Percentiles rank a stretch among this genome's conserved stretches.
These are phyloP conservation scores for Candida michaelii DNA, from an alignment of 805 yeast species.

Conservation along the genomic window DNA sequence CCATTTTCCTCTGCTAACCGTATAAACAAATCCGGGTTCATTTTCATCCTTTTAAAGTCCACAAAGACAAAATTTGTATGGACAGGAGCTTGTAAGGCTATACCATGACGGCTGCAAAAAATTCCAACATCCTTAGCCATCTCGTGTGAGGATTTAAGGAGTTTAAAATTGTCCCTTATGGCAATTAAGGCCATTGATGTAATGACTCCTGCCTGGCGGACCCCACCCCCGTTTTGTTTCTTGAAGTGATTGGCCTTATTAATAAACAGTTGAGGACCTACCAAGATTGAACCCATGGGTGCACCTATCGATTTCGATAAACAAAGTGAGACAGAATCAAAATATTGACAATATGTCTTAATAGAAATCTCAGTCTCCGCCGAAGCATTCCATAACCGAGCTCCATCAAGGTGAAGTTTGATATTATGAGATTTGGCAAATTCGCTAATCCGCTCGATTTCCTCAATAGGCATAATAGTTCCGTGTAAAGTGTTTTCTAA, in stretches of 20 bases:
- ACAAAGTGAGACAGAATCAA: conserved; percentile 89
- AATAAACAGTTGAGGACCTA: conserved; percentile 61
- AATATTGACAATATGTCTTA: conserved; percentile 67
- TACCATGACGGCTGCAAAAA: conserved; percentile 52
- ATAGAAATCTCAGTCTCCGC: conserved; percentile 69
- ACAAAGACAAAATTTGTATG: conserved; percentile 83
- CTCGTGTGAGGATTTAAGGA: conserved; percentile 50
- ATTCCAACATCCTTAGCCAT: conserved; percentile 53
- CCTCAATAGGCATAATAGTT: conserved; percentile 74
- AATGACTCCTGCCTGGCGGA: conserved; percentile 83
- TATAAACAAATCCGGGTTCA: conserved; percentile 56
- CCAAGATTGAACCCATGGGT: conserved; percentile 87
- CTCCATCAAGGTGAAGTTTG: conserved; percentile 86
- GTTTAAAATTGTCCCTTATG: conserved; percentile 67
- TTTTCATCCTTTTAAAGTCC: conserved; percentile 52
- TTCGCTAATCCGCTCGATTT: conserved; percentile 63
- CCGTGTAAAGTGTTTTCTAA: conserved; percentile 91
- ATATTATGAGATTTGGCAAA: conserved; percentile 65
- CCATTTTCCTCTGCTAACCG: conserved; percentile 58
- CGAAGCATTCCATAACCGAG: conserved; percentile 91
- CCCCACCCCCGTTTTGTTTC: conserved; percentile 92
- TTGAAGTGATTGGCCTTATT: conserved; percentile 78
- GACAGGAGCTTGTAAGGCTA: conserved; percentile 68
- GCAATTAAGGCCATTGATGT: conserved; percentile 80
- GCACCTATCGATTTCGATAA: conserved; percentile 90